A percentile compares a stretch with the other conserved stretches of the same genome.
Conservation (phyloP, 192 early-diverging fungal genomes). For the Entrophospora sp. region DNA sequence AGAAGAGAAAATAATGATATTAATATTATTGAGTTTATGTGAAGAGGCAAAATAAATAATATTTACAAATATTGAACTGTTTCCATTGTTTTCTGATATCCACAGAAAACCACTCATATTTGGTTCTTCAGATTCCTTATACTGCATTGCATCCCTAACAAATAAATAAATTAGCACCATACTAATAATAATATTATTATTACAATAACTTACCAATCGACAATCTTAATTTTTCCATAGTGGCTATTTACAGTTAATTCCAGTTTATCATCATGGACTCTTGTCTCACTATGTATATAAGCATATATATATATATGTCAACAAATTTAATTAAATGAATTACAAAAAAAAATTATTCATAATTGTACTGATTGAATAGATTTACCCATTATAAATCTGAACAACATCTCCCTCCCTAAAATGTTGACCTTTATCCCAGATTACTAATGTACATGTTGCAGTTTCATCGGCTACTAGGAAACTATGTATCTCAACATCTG, state of each 20-base stretch:
- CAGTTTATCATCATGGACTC: not conserved
- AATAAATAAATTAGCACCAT: not conserved
- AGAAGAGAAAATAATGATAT: not conserved
- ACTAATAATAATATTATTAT: not conserved
- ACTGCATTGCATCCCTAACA: not conserved
- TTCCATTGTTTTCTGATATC: not conserved
- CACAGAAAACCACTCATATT: not conserved
- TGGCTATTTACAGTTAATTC: constrained; percentile 7
- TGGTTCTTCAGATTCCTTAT: not conserved
- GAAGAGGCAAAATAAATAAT: too few relatives aligned
- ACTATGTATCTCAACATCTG: constrained; percentile 1
- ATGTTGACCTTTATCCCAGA: constrained; percentile 13
- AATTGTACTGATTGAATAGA: too few relatives aligned
- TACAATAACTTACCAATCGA: constrained; percentile 8
- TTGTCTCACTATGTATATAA: constrained; percentile 1
- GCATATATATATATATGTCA: not conserved
- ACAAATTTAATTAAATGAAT: not conserved
- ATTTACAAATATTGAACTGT: too few relatives aligned
- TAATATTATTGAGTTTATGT: not conserved
- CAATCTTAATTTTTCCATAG: constrained; percentile 3
- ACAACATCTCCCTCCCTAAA: constrained; percentile 3
- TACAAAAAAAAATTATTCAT: not conserved
- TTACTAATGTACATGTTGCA: constrained; percentile 3
- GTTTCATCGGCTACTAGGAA: constrained; percentile 14
- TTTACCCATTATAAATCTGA: constrained; percentile 9